Evolutionary conservation across 129 eudicot genomes (phyloP).

Genomic region (Helianthus tuberosus): DNA sequence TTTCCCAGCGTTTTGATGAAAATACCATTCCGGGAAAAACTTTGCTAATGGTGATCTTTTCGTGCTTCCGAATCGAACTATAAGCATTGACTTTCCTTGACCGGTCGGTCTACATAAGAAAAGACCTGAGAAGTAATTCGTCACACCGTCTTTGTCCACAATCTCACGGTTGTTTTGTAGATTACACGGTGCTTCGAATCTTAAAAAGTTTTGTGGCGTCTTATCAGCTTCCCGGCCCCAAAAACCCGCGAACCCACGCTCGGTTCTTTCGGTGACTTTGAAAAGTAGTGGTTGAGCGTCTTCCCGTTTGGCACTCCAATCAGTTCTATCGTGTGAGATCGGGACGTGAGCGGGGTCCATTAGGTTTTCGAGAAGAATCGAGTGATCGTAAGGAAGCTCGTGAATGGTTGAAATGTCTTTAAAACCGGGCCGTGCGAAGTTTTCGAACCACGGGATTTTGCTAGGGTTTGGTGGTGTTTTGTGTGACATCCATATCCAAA

Average conservation of each 20-base stretch:
- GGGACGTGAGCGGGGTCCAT: slow-evolving; percentile 99
- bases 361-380: slow-evolving; percentile 90
- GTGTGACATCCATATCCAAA: slow-evolving; percentile 99
- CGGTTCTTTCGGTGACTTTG: slow-evolving; percentile 73
- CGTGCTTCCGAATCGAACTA: slow-evolving; percentile 84
- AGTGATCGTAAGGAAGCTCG: slow-evolving; percentile 95
- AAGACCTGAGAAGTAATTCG: slow-evolving; percentile 67
- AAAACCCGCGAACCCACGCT: slow-evolving; percentile 91
- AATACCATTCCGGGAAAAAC: slow-evolving; percentile 76
- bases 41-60: slow-evolving; percentile 59
- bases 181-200: slow-evolving; percentile 95
- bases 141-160: slow-evolving; percentile 69
- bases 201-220: slow-evolving; percentile 52
- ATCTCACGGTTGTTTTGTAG: slow-evolving; percentile 81
- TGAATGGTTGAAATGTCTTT: slow-evolving; percentile 78
- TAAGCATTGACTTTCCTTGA: slow-evolving; percentile 92
- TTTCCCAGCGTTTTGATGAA: slow-evolving; percentile 89
- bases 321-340: slow-evolving; percentile 93
- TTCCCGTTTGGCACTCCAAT: slow-evolving; percentile 86
- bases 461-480: slow-evolving; percentile 65
- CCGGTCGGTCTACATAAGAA: slow-evolving; percentile 90
- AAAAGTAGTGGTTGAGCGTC: slow-evolving; percentile 82
- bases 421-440: slow-evolving; percentile 75
- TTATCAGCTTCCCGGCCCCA: slow-evolving; percentile 83
- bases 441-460: slow-evolving; percentile 90